A percentile compares a stretch with the other conserved stretches of the same genome.
phyloP scores from a whole-genome alignment of 768 basidiomycete species.

The Kwoniella europaea region DNA sequence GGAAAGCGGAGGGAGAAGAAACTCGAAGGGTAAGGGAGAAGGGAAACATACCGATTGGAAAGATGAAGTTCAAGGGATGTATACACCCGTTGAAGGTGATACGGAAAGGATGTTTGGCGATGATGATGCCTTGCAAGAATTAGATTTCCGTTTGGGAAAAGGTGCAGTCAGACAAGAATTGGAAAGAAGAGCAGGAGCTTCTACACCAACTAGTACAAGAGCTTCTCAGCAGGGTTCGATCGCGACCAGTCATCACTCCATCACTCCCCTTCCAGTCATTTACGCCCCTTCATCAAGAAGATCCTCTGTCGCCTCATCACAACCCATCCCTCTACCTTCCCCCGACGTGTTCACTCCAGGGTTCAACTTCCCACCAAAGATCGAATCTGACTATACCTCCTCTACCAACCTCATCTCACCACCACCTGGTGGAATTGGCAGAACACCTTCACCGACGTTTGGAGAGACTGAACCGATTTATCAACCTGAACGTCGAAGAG shows the following conservation, averaged over 20 bases:
- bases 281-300: slow-evolving; percentile 22
- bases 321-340: slow-evolving; percentile 1
- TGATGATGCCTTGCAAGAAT: slow-evolving; percentile 40
- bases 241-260: background rate
- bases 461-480: background rate
- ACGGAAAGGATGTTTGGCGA: slow-evolving; percentile 30
- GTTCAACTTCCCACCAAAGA: slow-evolving; percentile 39
- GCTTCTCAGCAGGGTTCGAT: slow-evolving; percentile 6
- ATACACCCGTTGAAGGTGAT: slow-evolving; percentile 10
- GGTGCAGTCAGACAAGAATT: slow-evolving; percentile 38
- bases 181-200: slow-evolving; percentile 24
- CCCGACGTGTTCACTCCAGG: slow-evolving; percentile 43
- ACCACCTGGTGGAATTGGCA: background rate
- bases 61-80: slow-evolving; percentile 4
- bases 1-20: background rate
- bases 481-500: slow-evolving; percentile 20
- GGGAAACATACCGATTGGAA: background rate
- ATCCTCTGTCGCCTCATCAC: slow-evolving; percentile 14
- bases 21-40: background rate
- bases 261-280: slow-evolving; percentile 19
- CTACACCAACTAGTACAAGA: slow-evolving; percentile 9
- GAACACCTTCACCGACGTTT: slow-evolving; percentile 6
- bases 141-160: slow-evolving; percentile 46
- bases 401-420: slow-evolving; percentile 5
- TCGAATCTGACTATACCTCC: slow-evolving; percentile 16